Base-by-base conservation (phyloP, 139 green algal genomes). In the Mesotaenium endlicherianum region DNA sequence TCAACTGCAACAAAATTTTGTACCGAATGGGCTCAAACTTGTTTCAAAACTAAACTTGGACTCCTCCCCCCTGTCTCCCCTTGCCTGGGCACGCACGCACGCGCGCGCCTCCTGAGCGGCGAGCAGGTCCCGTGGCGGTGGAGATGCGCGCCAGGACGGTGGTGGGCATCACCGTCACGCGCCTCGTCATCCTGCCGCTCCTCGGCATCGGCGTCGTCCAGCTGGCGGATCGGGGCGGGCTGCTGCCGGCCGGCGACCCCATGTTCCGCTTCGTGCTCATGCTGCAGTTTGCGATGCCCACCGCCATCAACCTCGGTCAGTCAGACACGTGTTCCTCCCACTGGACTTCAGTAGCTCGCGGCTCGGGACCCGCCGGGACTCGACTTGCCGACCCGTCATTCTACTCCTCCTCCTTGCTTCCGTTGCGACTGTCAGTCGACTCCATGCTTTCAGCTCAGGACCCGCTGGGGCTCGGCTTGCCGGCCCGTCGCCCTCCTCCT, bases 261-360 rank as follows among this genome's bases (percentile, higher is more conserved):
- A 55, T 84, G 38, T 64, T 84, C 16, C 77, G 77, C 0, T 84
- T 84, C 68, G 57, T 84, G 45, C 41, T 84, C 42, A 57, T 84
- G 41, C 77, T 84, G 41, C 77, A 84, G n/a, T 79, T 80, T 14
- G 55, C 77, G 1, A 77, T 74, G 43, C 77, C 77, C 16, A 80
- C 77, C 0, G 68, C 77, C 34, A 84, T 84, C 58, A 80, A 84
- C 20, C 36, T 84, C 36, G 77, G 77, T 84, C 17, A 75, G 75
- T 78, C 64, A 31, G 11, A 64, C 64, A 40, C 14, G 14, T 42
- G 36, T 17, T 74, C 36, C 14, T 11, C 14, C 11, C 64, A 74
- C 31, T 40, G 64, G 14, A 74, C 20, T 31, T 74, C 36, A 47
- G 17, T 16, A 14, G 8, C 36, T 74, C 8, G 64, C 8, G 64